Base-by-base conservation (phyloP, 2,329 filamentous ascomycete genomes). In the Hymenoscyphus infarciens region DNA sequence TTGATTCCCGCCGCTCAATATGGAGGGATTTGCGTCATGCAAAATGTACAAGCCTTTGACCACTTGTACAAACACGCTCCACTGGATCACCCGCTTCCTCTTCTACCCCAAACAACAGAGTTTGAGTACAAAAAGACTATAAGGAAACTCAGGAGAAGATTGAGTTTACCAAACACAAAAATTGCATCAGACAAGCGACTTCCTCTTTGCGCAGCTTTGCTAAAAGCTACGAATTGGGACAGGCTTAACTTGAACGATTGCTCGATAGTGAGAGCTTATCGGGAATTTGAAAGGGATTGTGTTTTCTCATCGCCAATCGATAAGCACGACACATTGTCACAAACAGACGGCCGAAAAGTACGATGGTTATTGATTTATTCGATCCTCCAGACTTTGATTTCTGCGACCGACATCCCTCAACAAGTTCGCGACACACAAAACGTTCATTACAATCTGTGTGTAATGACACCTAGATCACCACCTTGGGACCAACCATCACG, bases 351-450 rank as follows among this genome's bases (percentile, higher is more conserved):
- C 1, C 85, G 91, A 49, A 93, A 92, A 74, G 83, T 92, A 16
- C 82, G 90, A 45, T 95, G 90, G 90, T 83, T 93, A 33, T 73
- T 93, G 39, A 82, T 94, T 6, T 94, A 94, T 70, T 82, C 86
- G 19, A 82, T 86, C 3, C 82, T 91, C 62, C 91, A 95, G 72
- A 87, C 86, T n/a, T 80, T 95, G 1, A 81, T 83, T 10, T 84
- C 84, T 60, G 86, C 86, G 42, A 87, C 85, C 0, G 77, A 82
- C 38, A 78, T 83, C 0, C 87, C 90, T 0, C 72, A 77, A 5
- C 85, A 90, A 68, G 85, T 91, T 31, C 79, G 79, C 16, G 83
- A 88, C 61, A 77, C 79, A 0, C 77, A 81, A 1, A 78, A 78
- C 15, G 79, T 85, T 1, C 77, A 80, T 0, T 94, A 94, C 66